Conservation (phyloP, 2,329 filamentous ascomycete species). For the Verticillium tricorpus region DNA sequence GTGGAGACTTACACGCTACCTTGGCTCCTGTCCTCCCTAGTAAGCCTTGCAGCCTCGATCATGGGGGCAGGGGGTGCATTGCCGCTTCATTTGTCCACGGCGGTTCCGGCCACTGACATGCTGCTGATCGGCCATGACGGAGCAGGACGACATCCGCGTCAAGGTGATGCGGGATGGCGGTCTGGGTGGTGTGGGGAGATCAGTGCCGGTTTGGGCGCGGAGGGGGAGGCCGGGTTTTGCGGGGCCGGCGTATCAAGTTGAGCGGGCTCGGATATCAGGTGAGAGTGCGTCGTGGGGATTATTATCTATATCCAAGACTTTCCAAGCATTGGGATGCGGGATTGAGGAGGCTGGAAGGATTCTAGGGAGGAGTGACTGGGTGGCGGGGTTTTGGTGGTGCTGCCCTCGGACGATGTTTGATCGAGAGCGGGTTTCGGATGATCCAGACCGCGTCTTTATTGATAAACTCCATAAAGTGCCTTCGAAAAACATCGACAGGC, state of each 20-base stretch:
- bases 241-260: constrained; percentile 1
- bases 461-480: too few species aligned
- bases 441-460: too few species aligned
- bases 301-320: not conserved
- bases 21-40: not conserved
- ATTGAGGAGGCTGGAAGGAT: not conserved
- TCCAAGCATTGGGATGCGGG: not conserved
- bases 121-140: not conserved
- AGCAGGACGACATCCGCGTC: not conserved
- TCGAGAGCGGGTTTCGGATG: too few species aligned
- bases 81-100: not conserved
- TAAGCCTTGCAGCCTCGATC: not conserved
- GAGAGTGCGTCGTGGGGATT: not conserved
- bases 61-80: not conserved
- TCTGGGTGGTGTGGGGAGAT: not conserved
- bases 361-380: too few species aligned
- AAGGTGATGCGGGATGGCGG: not conserved
- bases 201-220: constrained; percentile 3
- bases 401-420: too few species aligned
- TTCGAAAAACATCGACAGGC: too few species aligned
- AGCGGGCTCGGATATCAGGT: not conserved
- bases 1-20: not conserved
- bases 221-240: not conserved
- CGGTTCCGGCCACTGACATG: not conserved
- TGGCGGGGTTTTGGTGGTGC: too few species aligned